A percentile compares a stretch with the other conserved stretches of the same genome.
Conservation (phyloP, 345 rosid genomes). For the Salix dunnii region DNA sequence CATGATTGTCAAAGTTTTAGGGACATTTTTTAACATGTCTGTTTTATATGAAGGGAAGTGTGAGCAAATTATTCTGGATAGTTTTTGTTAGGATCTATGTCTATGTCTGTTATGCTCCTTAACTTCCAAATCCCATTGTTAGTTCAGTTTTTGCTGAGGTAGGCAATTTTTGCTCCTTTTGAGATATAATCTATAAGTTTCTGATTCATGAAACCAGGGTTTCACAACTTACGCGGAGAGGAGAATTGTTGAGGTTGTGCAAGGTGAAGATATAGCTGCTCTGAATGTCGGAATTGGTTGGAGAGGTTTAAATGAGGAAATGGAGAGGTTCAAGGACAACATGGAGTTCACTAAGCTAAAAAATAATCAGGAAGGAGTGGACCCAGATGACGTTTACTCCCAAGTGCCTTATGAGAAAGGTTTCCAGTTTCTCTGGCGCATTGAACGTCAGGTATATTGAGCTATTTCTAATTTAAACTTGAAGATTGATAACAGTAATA, state of each 20-base stretch:
- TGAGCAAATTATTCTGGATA: background rate
- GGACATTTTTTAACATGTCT: background rate
- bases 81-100: background rate
- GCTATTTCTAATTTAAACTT: background rate
- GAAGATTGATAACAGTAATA: background rate
- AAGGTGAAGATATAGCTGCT: constrained; percentile 72
- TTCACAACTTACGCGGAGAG: constrained; percentile 95
- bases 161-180: background rate
- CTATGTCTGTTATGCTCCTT: background rate
- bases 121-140: background rate
- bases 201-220: constrained; percentile 46
- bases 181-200: background rate
- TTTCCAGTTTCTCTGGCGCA: constrained; percentile 81
- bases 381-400: constrained; percentile 80
- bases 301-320: constrained; percentile 65
- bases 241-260: constrained; percentile 90
- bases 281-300: constrained; percentile 84
- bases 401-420: constrained; percentile 91
- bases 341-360: constrained; percentile 80
- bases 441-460: constrained; percentile 74
- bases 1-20: background rate
- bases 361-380: constrained; percentile 73
- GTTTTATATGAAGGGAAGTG: background rate
- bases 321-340: constrained; percentile 85
- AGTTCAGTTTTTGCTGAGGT: background rate